Percentiles rank a stretch among this genome's conserved stretches.
Conservation (phyloP, 148 eudicot species). For the Amaranthus palmeri region DNA sequence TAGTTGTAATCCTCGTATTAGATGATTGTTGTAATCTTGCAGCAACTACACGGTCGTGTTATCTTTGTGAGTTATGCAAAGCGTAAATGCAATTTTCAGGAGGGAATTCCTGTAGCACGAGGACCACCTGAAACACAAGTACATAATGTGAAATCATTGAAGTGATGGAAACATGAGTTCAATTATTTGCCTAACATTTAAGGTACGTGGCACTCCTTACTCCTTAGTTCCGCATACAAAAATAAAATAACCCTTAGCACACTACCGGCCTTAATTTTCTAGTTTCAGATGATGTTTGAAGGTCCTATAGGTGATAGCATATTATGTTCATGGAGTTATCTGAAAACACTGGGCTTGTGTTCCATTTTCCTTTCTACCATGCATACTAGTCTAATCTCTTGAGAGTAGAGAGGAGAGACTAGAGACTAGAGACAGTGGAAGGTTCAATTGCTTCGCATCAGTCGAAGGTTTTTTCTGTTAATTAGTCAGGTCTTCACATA, state of each 20-base stretch:
- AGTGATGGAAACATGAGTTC: not conserved
- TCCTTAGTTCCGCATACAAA: no score
- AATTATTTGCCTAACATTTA: not conserved
- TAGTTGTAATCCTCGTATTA: no score
- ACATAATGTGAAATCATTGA: not conserved
- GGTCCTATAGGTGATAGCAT: not conserved
- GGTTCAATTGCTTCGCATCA: not conserved
- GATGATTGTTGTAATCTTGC: constrained; percentile 14
- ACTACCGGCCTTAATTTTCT: not conserved
- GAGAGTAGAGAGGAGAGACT: no score
- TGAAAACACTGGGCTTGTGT: not conserved
- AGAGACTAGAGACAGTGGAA: not conserved
- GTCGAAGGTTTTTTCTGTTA: not conserved
- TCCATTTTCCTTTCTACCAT: not conserved
- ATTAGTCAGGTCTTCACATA: not conserved
- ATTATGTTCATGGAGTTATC: not conserved
- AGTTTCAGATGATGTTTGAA: not conserved
- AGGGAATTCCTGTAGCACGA: constrained; percentile 58
- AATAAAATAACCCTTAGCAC: not conserved
- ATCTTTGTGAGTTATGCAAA: constrained; percentile 63
- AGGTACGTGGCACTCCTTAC: not conserved
- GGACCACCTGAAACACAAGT: constrained; percentile 56
- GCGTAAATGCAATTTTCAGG: constrained; percentile 27
- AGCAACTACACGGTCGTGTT: constrained; percentile 64
- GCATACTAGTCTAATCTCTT: not conserved